Evolutionary conservation across 2,329 filamentous ascomycete species (phyloP), one percentile per base, ranked within the genome.

Genomic region (Myrmaecium sp.): DNA sequence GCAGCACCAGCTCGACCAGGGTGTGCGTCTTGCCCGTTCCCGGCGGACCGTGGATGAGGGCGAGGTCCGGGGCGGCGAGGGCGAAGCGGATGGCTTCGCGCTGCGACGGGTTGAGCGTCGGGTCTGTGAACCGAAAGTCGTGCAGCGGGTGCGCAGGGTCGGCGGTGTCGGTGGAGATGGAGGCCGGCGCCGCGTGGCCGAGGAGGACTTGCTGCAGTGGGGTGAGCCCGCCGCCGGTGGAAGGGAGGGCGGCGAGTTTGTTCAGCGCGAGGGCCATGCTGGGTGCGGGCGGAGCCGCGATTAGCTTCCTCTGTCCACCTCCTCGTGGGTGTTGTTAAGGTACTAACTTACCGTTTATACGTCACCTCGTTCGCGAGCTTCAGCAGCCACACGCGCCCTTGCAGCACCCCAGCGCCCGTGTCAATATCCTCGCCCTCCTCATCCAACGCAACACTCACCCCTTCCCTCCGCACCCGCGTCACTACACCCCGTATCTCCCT

Each of bases 11-110:
- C 51, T 98, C 89, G 32, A 98, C 86, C 20, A 98, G 57, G 0
- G 89, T 95, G 47, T 95, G 86, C 0, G 89, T 98, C 52, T 98
- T 98, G 25, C 89, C 89, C 0, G 89, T 98, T 1, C 89, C 89
- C 1, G 89, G 89, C 1, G 89, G 89, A 0, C 89, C 89, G 46
- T 98, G 89, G 28, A 98, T 93, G 32, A 94, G 60, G 3, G 82
- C 80, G 15, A 95, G 66, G 42, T 94, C 83, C 28, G 64, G 64
- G 2, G 79, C 77, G 5, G 74, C 76, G 28, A 98, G 57, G 0
- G 86, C 83, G 44, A 95, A 98, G n/a, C 69, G 56, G 33, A 75
- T 64, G 1, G 69, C 69, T 34, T 71, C 64, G 39, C 69, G 64
- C 37, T 75, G 70, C 9, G 66, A 71, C 27, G 66, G 58, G 28